A percentile compares a stretch with the other conserved stretches of the same genome.
Evolutionary conservation across 2,329 filamentous ascomycete genomes (phyloP).

Genomic region (Aspergillus versicolor): DNA sequence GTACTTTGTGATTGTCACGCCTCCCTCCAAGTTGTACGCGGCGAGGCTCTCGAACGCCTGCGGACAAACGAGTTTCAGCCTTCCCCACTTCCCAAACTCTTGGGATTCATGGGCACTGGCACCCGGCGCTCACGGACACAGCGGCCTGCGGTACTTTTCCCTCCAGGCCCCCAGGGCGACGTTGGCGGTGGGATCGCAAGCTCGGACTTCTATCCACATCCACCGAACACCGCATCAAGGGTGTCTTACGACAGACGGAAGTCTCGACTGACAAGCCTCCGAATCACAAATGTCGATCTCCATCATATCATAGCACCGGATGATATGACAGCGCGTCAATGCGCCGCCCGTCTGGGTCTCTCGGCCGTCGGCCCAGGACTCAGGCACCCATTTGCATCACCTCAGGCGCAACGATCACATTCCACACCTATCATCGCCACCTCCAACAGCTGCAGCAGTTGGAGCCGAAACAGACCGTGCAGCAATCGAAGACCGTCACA

Average conservation of each 20-base stretch:
- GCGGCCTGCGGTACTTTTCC: not conserved
- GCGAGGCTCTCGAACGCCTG: conserved; percentile 8
- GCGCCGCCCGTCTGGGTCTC: not conserved
- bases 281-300: not conserved
- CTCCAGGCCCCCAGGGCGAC: not conserved
- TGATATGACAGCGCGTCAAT: not conserved
- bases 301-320: not conserved
- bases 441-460: not conserved
- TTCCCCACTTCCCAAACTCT: conserved; percentile 9
- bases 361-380: not conserved
- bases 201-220: not conserved
- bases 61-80: conserved; percentile 9
- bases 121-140: not conserved
- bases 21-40: not conserved
- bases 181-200: not conserved
- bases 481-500: not conserved
- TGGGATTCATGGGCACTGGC: not conserved
- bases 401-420: not conserved
- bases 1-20: not conserved
- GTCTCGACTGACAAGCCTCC: not conserved
- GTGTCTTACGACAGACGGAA: not conserved
- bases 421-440: not conserved
- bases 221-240: not conserved
- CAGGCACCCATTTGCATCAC: conserved; percentile 1
- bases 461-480: not conserved